Evolutionary conservation across 2,329 filamentous ascomycete species (phyloP).

Genomic region (Colletotrichum sp.): DNA sequence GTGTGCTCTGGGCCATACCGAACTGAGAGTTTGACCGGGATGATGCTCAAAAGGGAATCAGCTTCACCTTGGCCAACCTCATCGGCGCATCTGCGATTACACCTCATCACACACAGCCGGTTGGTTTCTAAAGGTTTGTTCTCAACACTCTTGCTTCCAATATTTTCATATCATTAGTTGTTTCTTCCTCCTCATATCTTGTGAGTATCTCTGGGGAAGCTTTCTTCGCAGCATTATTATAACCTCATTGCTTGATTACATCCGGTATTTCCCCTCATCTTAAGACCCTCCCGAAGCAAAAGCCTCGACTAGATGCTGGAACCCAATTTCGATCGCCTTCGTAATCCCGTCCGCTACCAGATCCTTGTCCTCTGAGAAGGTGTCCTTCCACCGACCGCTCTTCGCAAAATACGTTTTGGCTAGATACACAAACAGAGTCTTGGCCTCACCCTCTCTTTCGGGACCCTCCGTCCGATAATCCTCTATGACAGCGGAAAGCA

Average conservation of each 20-base stretch:
- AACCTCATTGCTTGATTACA: neutral
- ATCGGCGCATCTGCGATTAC: neutral
- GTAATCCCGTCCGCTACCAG: conserved; percentile 24
- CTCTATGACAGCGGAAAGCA: conserved; percentile 20
- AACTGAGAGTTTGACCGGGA: neutral
- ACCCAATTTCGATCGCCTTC: conserved; percentile 24
- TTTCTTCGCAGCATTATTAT: neutral
- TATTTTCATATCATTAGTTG: neutral
- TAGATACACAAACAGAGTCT: conserved; percentile 12
- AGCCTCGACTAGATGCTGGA: conserved; percentile 22
- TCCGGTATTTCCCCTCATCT: neutral
- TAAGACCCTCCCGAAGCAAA: neutral
- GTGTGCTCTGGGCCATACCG: neutral
- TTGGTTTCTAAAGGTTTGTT: neutral
- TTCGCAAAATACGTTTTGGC: conserved; percentile 23
- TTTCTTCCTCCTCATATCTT: neutral
- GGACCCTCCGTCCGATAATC: conserved; percentile 22
- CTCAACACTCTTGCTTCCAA: neutral
- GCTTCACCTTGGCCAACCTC: neutral
- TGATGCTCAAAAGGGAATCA: neutral
- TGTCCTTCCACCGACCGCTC: conserved; percentile 24
- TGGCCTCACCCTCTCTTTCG: conserved; percentile 15
- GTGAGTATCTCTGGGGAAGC: rapidly evolving
- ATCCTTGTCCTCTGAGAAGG: conserved; percentile 21
- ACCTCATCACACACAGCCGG: neutral